Evolutionary conservation across 108 stramenopile genomes (phyloP), one percentile per base, ranked within the genome.

Genomic region (Schizochytrium sp.): DNA sequence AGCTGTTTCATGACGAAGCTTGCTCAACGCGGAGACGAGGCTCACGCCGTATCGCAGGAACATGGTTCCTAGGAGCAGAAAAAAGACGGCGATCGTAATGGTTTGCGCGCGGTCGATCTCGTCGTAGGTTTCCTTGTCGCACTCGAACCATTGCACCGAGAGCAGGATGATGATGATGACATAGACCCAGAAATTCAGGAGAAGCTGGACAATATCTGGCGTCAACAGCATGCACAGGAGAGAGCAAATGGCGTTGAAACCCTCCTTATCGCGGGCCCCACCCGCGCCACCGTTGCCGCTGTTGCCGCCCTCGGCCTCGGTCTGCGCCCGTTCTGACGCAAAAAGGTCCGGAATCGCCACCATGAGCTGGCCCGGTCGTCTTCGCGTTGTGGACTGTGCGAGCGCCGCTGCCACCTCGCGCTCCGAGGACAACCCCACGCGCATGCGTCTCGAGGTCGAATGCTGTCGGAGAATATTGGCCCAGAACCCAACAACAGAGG

Each of bases 131-230:
- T n/a, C 45, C 76, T 47, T 47, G 51, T 83, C 76, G 76, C 76
- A 83, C 51, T 83, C 76, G 28, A 83, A 83, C 76, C 76, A 83
- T 34, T 83, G 76, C 6, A 83, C 23, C 8, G 25, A 53, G 25
- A 83, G 51, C 18, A 83, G 76, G 3, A 83, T 83, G 23, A 83
- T 53, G 51, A 83, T 83, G 76, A 83, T 83, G 2, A 83, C 76
- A 34, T 83, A 83, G 76, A 83, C 76, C 76, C 76, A 83, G 76
- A 83, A 83, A 23, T 83, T 83, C 19, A 83, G 51, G 43, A 83
- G 28, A 1, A 83, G 23, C 51, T 83, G 76, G 16, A 83, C 76
- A 23, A 83, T 53, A 4, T 83, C 76, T 6, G 76, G 76, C 25
- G 76, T 83, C 48, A 83, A 45, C 44, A 83, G 76, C 45, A 83